phyloP scores from a whole-genome alignment of 2,329 filamentous ascomycete genomes.

The Waltergamsia citrina region DNA sequence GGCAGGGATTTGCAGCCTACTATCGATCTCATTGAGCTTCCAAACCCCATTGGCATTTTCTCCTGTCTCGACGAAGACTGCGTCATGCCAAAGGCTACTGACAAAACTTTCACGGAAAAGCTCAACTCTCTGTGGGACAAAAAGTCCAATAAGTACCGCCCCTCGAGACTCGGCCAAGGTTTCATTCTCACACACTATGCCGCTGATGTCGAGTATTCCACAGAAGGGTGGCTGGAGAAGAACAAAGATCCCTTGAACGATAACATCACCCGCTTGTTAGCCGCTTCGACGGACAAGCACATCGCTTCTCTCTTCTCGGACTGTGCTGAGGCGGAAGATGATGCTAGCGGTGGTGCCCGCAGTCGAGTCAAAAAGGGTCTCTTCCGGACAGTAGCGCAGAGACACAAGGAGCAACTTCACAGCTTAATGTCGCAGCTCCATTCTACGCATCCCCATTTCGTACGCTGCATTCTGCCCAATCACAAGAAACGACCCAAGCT shows the following conservation, averaged over 20 bases:
- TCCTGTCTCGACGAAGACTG: slow-evolving; percentile 96
- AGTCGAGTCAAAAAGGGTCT: slow-evolving; percentile 94
- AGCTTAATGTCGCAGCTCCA: slow-evolving; percentile 90
- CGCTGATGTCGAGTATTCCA: slow-evolving; percentile 94
- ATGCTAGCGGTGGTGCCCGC: slow-evolving; percentile 50
- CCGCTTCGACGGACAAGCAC: slow-evolving; percentile 73
- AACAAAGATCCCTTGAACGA: slow-evolving; percentile 98
- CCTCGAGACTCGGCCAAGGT: slow-evolving; percentile 78
- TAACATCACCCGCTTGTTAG: slow-evolving; percentile 84
- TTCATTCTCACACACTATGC: slow-evolving; percentile 97
- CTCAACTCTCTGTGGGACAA: slow-evolving; percentile 95
- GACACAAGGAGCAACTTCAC: slow-evolving; percentile 98
- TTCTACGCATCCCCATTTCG: slow-evolving; percentile 95
- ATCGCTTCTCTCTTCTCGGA: slow-evolving; percentile 79
- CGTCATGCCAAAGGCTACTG: slow-evolving; percentile 98
- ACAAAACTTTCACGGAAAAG: slow-evolving; percentile 95
- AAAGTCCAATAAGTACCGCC: slow-evolving; percentile 87
- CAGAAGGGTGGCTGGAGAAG: slow-evolving; percentile 92
- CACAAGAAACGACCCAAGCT: slow-evolving; percentile 96
- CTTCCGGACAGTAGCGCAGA: slow-evolving; percentile 91
- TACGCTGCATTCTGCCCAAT: slow-evolving; percentile 94
- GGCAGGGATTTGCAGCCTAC: slow-evolving; percentile 94
- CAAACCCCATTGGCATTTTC: slow-evolving; percentile 97
- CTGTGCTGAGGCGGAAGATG: slow-evolving; percentile 75
- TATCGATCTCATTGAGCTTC: slow-evolving; percentile 90